Conservation (phyloP, 768 basidiomycete species). For the Kwoniella dejecticola region DNA sequence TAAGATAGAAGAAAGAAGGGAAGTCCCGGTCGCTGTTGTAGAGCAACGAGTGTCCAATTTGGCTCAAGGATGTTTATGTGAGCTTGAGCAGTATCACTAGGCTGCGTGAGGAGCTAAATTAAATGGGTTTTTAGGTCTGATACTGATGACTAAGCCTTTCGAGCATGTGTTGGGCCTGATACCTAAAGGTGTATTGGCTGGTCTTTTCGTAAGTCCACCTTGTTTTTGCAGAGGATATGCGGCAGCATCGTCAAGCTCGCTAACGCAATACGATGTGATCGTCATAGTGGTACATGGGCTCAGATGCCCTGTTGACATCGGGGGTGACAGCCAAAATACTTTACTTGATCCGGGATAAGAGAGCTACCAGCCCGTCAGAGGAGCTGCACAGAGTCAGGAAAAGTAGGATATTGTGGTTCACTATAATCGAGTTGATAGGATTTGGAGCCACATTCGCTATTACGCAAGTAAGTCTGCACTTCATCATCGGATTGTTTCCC, state of each 20-base stretch:
- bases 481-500: too few relatives aligned
- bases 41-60: constrained; percentile 94
- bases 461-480: constrained; percentile 69
- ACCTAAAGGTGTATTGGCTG: constrained; percentile 73
- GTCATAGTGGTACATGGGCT: constrained; percentile 80
- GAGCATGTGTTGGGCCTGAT: constrained; percentile 76
- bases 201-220: constrained; percentile 68
- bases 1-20: constrained; percentile 32
- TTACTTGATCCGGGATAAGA: constrained; percentile 73
- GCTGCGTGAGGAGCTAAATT: not conserved
- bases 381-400: constrained; percentile 75
- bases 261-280: too few relatives aligned
- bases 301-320: constrained; percentile 74
- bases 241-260: too few relatives aligned
- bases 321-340: constrained; percentile 80
- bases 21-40: constrained; percentile 66
- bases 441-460: constrained; percentile 89
- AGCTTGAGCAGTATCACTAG: constrained; percentile 53
- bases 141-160: constrained; percentile 79
- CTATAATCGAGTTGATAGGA: constrained; percentile 72
- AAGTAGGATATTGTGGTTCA: constrained; percentile 70
- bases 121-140: constrained; percentile 57
- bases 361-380: constrained; percentile 65
- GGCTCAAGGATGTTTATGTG: constrained; percentile 71
- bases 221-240: constrained; percentile 1